A percentile compares a stretch with the other conserved stretches of the same genome.
Evolutionary conservation across 2,329 filamentous ascomycete genomes (phyloP).

Genomic region (Beauveria sp.): DNA sequence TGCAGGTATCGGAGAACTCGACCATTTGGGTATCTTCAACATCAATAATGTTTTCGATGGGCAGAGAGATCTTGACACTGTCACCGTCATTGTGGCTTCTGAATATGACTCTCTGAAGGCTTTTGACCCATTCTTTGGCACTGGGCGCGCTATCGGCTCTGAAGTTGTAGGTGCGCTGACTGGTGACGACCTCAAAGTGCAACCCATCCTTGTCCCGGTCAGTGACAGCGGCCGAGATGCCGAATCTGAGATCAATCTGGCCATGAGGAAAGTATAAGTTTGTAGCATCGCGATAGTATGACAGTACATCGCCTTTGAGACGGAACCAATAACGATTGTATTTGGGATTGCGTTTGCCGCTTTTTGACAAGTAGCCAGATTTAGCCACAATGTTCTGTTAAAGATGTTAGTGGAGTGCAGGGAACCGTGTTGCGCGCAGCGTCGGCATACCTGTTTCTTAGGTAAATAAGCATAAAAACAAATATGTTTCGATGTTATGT

Average conservation of each 20-base stretch:
- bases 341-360: slow-evolving; percentile 77
- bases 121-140: slow-evolving; percentile 94
- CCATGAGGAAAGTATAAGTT: slow-evolving; percentile 88
- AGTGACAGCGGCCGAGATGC: slow-evolving; percentile 72
- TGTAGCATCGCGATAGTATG: slow-evolving; percentile 77
- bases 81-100: slow-evolving; percentile 93
- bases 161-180: slow-evolving; percentile 79
- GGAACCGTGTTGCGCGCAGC: not conserved
- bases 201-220: slow-evolving; percentile 72
- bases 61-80: slow-evolving; percentile 91
- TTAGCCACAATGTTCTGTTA: slow-evolving; percentile 64
- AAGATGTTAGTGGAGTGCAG: not conserved
- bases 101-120: slow-evolving; percentile 90
- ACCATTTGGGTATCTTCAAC: slow-evolving; percentile 87
- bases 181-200: slow-evolving; percentile 74
- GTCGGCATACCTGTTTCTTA: slow-evolving; percentile 66
- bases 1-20: slow-evolving; percentile 88
- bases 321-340: slow-evolving; percentile 92
- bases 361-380: slow-evolving; percentile 82
- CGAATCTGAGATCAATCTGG: slow-evolving; percentile 86
- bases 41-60: slow-evolving; percentile 82
- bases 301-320: slow-evolving; percentile 83
- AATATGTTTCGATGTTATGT: slow-evolving; percentile 86
- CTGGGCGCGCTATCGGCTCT: slow-evolving; percentile 79
- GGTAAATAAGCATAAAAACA: slow-evolving; percentile 98